Evolutionary conservation across 2,329 filamentous ascomycete genomes (phyloP).

Genomic region (Calonectria pseudoreteaudii): DNA sequence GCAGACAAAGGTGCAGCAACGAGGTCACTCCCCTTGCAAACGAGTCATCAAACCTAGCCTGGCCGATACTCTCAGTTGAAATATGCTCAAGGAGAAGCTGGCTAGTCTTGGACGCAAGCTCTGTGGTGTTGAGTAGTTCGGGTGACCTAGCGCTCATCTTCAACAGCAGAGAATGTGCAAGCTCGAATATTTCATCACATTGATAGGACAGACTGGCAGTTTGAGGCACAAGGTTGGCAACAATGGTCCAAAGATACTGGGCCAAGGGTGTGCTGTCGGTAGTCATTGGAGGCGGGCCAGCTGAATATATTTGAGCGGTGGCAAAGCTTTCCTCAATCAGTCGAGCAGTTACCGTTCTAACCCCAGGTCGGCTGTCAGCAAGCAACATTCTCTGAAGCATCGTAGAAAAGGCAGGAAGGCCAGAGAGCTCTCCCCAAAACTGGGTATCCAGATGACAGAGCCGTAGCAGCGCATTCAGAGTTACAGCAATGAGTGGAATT

Average conservation of each 20-base stretch:
- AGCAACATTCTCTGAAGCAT: constrained; percentile 44
- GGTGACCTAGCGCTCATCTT: constrained; percentile 43
- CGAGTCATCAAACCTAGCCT: constrained; percentile 41
- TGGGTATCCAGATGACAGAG: constrained; percentile 41
- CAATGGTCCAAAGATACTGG: constrained; percentile 47
- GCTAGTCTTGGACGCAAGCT: constrained; percentile 45
- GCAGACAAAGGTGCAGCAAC: constrained; percentile 47
- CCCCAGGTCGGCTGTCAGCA: constrained; percentile 38
- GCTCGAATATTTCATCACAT: constrained; percentile 59
- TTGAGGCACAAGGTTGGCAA: constrained; percentile 49
- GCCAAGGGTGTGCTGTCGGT: constrained; percentile 24
- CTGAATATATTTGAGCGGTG: not conserved
- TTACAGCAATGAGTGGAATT: constrained; percentile 41
- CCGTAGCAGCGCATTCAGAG: constrained; percentile 44
- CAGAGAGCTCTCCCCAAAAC: constrained; percentile 46
- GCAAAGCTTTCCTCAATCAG: constrained; percentile 47
- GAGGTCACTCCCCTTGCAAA: constrained; percentile 46
- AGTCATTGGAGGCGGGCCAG: not conserved
- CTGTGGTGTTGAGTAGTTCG: constrained; percentile 46
- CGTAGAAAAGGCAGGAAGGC: constrained; percentile 35
- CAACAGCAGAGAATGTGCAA: constrained; percentile 55
- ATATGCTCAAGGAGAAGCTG: constrained; percentile 53
- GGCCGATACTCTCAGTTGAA: constrained; percentile 52
- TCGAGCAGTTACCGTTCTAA: constrained; percentile 47
- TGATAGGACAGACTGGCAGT: constrained; percentile 46